Evolutionary conservation across 805 yeast species (phyloP), one percentile per base, ranked within the genome.

Genomic region (Pichia heedii): DNA sequence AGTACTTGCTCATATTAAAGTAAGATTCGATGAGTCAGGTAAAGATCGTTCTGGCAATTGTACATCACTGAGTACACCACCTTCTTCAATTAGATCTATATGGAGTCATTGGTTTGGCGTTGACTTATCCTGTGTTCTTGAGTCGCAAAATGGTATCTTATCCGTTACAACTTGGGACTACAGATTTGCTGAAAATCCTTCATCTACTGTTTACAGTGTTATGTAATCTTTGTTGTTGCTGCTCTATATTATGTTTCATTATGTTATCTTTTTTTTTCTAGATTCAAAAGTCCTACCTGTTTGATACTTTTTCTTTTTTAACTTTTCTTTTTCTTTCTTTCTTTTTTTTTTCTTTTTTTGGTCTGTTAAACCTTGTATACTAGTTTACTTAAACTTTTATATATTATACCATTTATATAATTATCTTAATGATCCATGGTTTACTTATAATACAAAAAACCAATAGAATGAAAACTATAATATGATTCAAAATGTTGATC

Each of bases 31-130:
- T 59, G 93, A 84, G 54, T 73, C 81, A 42, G 93, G 93, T 0
- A 71, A 67, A 47, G 80, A 78, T 47, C 73, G 79, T 55, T 54
- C 74, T 22, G 88, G 88, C 2, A 83, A 79, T 43, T 69, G 76
- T 19, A 74, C 87, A 0, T 79, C 79, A 37, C 58, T 80, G 45
- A 56, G 71, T 22, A 29, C 32, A 10, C 16, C 32, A 4, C 16
- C 32, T 4, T 29, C 32, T 4, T 13, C 32, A 13, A 29, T 29
- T 15, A 69, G 83, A 55, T 69, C 77, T 3, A 42, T 74, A 2
- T 82, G 84, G 82, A 79, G 90, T 8, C 67, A 81, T 6, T 77
- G 84, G 77, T 77, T 74, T 56, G 93, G 90, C 3, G 78, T 79
- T 36, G 73, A 74, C 42, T 52, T 81, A 32, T 76, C 70, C 49